Percentiles rank a stretch among this genome's conserved stretches.
Evolutionary conservation across 768 basidiomycete genomes (phyloP).

Genomic region (Mycena metata): DNA sequence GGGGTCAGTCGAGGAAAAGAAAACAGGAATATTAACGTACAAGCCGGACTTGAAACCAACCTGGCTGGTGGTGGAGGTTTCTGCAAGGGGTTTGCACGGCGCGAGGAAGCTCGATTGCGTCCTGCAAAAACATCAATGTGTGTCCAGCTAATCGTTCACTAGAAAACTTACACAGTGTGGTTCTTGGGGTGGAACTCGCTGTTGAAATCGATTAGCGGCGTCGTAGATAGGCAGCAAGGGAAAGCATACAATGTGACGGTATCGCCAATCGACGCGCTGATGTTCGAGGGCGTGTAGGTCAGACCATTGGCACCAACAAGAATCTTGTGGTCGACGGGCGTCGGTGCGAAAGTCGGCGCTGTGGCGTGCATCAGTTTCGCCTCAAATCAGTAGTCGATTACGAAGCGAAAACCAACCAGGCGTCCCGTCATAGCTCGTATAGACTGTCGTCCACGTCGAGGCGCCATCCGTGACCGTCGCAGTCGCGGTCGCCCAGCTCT

Average conservation of each 20-base stretch:
- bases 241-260: slow-evolving; percentile 39
- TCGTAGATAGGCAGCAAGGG: neutral
- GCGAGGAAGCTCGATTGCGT: slow-evolving; percentile 48
- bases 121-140: too few species aligned
- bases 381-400: neutral
- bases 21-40: slow-evolving; percentile 30
- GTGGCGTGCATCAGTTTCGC: neutral
- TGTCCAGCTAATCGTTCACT: too few species aligned
- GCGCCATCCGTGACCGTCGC: slow-evolving; percentile 48
- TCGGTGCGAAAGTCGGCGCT: slow-evolving; percentile 36
- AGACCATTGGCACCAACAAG: slow-evolving; percentile 37
- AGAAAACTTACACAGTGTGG: too few species aligned
- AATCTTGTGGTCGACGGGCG: slow-evolving; percentile 37
- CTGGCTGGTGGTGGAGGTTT: slow-evolving; percentile 35
- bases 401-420: slow-evolving; percentile 28
- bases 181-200: slow-evolving; percentile 45
- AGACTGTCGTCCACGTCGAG: slow-evolving; percentile 44
- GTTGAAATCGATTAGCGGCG: neutral
- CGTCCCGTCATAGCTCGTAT: slow-evolving; percentile 44
- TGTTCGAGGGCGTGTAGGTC: slow-evolving; percentile 37
- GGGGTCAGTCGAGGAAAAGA: neutral
- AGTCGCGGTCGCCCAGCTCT: slow-evolving; percentile 47
- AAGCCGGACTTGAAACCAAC: slow-evolving; percentile 49
- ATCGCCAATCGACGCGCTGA: slow-evolving; percentile 40
- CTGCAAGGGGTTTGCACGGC: slow-evolving; percentile 43